Percentiles rank a stretch among this genome's conserved stretches.
Evolutionary conservation across 192 early-diverging fungal genomes (phyloP).

Genomic region (Pilobolus umbonatus): DNA sequence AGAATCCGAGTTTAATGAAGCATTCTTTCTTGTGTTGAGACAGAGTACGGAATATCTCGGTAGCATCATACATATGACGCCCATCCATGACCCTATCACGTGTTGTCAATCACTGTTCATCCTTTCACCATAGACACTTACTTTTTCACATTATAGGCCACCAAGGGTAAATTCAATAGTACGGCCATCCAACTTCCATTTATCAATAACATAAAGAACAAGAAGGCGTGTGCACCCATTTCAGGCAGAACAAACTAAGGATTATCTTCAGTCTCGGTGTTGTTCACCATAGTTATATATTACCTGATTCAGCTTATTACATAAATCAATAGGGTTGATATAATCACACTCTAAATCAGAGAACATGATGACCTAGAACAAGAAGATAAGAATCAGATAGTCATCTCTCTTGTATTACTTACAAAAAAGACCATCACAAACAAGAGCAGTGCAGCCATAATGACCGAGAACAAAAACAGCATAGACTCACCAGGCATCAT

Average conservation of each 20-base stretch:
- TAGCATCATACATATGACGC: conserved; percentile 95
- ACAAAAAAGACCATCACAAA: conserved; percentile 97
- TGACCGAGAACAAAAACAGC: conserved; percentile 89
- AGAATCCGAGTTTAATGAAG: conserved; percentile 96
- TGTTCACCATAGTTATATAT: not conserved
- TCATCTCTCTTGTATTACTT: conserved; percentile 8
- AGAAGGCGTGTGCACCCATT: conserved; percentile 76
- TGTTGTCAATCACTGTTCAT: not conserved
- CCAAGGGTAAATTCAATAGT: conserved; percentile 80
- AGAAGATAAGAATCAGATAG: conserved; percentile 2
- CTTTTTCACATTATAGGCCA: conserved; percentile 86
- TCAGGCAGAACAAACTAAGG: conserved; percentile 92
- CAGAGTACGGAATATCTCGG: conserved; percentile 96
- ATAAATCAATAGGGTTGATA: conserved; percentile 99
- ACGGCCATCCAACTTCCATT: conserved; percentile 86
- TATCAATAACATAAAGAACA: conserved; percentile 79
- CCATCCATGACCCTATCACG: conserved; percentile 65
- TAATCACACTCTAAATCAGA: conserved; percentile 90
- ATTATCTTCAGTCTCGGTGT: not conserved
- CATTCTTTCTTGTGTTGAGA: conserved; percentile 92
- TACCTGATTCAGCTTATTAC: conserved; percentile 93
- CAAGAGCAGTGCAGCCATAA: conserved; percentile 87
- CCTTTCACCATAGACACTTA: conserved; percentile 34
- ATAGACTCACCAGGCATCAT: conserved; percentile 58
- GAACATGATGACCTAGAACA: conserved; percentile 46